phyloP scores from a whole-genome alignment of 2,329 filamentous ascomycete species.

The Talaromyces sp. region DNA sequence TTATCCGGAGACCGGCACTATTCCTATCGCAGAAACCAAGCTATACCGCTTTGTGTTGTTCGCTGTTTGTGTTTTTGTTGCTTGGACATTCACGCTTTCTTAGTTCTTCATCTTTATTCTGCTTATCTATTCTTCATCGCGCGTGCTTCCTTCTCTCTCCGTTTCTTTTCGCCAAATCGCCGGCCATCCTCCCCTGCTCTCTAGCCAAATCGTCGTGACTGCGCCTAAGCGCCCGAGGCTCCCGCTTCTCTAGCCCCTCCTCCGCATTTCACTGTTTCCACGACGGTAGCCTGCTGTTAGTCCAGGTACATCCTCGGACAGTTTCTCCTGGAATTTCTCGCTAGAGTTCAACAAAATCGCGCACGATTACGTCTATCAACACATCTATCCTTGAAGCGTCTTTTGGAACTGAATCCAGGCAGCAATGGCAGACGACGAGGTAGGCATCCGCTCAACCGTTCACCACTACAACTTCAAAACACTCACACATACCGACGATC shows the following conservation, averaged over 20 bases:
- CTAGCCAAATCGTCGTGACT: neutral
- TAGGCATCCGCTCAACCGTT: constrained; percentile 16
- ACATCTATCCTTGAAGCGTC: neutral
- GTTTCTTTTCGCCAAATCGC: neutral
- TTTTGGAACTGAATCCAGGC: constrained; percentile 4
- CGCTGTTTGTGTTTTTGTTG: neutral
- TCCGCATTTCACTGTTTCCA: constrained; percentile 16
- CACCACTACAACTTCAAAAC: neutral
- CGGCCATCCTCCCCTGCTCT: neutral
- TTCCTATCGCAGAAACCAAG: neutral
- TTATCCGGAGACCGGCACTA: constrained; percentile 17
- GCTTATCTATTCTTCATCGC: too few species aligned
- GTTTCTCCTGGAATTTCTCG: neutral
- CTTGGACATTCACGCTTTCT: neutral
- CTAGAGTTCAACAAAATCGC: neutral
- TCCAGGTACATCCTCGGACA: neutral
- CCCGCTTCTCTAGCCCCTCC: constrained; percentile 6
- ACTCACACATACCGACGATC: neutral
- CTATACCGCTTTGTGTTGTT: neutral
- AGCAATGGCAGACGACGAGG: constrained; percentile 41
- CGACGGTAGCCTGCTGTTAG: neutral
- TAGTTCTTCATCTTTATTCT: neutral
- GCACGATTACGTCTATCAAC: neutral
- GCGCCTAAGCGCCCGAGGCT: neutral
- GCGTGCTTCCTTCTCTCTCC: neutral